phyloP scores from a whole-genome alignment of 371 early-diverging fungal genomes.

The Syncephalastrum racemosum region DNA sequence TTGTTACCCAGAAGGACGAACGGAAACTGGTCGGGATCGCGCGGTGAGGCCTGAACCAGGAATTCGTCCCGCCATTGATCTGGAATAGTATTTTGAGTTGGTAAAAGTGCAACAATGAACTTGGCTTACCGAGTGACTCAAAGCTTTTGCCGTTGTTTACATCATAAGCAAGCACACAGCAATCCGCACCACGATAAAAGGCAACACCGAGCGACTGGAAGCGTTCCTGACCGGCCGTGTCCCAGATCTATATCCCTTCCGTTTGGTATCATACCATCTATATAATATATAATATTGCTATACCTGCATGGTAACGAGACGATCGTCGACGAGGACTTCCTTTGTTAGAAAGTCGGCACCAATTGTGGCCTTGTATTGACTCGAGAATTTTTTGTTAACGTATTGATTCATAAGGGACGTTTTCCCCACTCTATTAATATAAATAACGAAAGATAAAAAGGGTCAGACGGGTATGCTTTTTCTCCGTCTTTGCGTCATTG shows the following conservation, averaged over 20 bases:
- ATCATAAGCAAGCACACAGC: conserved; percentile 97
- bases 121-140: conserved; percentile 73
- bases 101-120: background rate
- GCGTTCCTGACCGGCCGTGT: conserved; percentile 95
- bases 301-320: conserved; percentile 89
- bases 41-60: conserved; percentile 82
- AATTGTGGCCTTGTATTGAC: conserved; percentile 99
- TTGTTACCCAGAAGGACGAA: conserved; percentile 99
- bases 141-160: conserved; percentile 94
- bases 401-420: conserved; percentile 99
- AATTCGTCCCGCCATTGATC: conserved; percentile 96
- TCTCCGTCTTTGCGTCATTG: background rate
- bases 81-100: conserved; percentile 1
- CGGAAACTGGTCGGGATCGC: conserved; percentile 94
- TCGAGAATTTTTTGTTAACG: conserved; percentile 96
- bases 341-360: conserved; percentile 99
- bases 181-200: conserved; percentile 98
- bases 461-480: background rate
- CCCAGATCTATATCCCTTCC: conserved; percentile 70
- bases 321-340: conserved; percentile 88
- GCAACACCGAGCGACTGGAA: conserved; percentile 98
- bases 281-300: background rate
- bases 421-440: conserved; percentile 76
- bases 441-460: too few relatives aligned
- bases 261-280: background rate